These are phyloP conservation scores for Colletotrichum sojae DNA, from an alignment of 2,329 filamentous ascomycete species.

Conservation along the genomic window DNA sequence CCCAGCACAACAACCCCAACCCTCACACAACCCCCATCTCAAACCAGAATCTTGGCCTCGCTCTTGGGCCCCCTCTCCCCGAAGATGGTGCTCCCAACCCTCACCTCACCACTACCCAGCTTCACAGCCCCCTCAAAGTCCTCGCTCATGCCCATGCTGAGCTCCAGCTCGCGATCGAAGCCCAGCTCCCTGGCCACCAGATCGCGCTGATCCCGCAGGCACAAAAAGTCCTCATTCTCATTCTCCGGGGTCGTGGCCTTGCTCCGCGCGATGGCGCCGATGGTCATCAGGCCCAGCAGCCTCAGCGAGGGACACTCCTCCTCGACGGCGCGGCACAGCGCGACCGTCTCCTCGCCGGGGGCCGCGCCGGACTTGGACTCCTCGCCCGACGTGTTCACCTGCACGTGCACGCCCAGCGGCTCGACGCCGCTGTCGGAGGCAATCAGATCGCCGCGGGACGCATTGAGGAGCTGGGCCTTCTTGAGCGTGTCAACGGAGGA, in stretches of 20 bases:
- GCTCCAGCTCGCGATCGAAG: slow-evolving; percentile 74
- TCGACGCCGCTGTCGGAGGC: slow-evolving; percentile 54
- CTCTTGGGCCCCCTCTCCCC: slow-evolving; percentile 84
- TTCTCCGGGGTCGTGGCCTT: slow-evolving; percentile 78
- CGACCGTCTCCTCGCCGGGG: slow-evolving; percentile 73
- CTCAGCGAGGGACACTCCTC: slow-evolving; percentile 80
- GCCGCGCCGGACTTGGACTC: slow-evolving; percentile 85
- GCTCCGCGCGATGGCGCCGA: slow-evolving; percentile 92
- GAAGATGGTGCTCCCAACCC: slow-evolving; percentile 95
- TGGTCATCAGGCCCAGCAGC: slow-evolving; percentile 93
- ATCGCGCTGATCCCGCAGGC: slow-evolving; percentile 78
- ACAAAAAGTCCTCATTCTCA: slow-evolving; percentile 92
- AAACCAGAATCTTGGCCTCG: slow-evolving; percentile 77
- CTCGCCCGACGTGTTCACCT: slow-evolving; percentile 96
- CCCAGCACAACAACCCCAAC: no score
- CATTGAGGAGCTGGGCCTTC: slow-evolving; percentile 87
- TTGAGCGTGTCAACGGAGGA: slow-evolving; percentile 91
- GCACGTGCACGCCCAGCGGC: slow-evolving; percentile 83
- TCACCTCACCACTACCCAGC: slow-evolving; percentile 89
- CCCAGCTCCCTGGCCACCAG: slow-evolving; percentile 70
- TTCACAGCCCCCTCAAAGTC: slow-evolving; percentile 92
- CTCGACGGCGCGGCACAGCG: slow-evolving; percentile 78
- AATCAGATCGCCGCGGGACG: slow-evolving; percentile 75
- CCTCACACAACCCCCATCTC: neutral
- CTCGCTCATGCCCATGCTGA: slow-evolving; percentile 99